Percentiles rank a stretch among this genome's conserved stretches.
These are phyloP conservation scores for Populus deltoides DNA, from an alignment of 345 rosid genomes.

Conservation along the genomic window DNA sequence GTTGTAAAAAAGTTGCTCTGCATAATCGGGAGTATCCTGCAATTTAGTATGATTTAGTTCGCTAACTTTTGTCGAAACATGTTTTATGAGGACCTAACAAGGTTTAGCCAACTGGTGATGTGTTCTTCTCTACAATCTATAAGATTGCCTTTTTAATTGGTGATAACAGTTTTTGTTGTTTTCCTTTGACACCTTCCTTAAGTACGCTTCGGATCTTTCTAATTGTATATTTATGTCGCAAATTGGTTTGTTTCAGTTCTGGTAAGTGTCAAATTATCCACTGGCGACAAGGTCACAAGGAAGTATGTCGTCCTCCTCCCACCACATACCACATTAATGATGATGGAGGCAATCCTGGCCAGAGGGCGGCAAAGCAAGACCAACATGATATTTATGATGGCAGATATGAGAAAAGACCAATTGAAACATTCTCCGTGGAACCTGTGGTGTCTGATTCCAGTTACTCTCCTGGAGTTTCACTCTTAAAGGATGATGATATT, in stretches of 20 bases:
- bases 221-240: slow-evolving; percentile 3
- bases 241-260: slow-evolving; percentile 53
- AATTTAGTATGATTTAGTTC: background rate
- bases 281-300: slow-evolving; percentile 97
- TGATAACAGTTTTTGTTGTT: background rate
- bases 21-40: background rate
- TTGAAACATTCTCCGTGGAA: slow-evolving; percentile 31
- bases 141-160: background rate
- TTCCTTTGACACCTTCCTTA: background rate
- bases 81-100: background rate
- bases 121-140: background rate
- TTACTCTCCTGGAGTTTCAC: slow-evolving; percentile 34
- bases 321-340: slow-evolving; percentile 25
- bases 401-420: slow-evolving; percentile 33
- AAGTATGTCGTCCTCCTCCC: slow-evolving; percentile 65
- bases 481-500: slow-evolving; percentile 31
- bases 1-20: background rate
- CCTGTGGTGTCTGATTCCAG: slow-evolving; percentile 26
- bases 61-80: background rate
- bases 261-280: slow-evolving; percentile 84
- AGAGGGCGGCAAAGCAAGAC: slow-evolving; percentile 30
- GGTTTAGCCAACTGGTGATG: background rate
- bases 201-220: slow-evolving; percentile 1
- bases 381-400: slow-evolving; percentile 13
- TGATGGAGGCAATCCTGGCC: slow-evolving; percentile 35